phyloP scores from a whole-genome alignment of 345 rosid species.

The Nasturtium officinale region DNA sequence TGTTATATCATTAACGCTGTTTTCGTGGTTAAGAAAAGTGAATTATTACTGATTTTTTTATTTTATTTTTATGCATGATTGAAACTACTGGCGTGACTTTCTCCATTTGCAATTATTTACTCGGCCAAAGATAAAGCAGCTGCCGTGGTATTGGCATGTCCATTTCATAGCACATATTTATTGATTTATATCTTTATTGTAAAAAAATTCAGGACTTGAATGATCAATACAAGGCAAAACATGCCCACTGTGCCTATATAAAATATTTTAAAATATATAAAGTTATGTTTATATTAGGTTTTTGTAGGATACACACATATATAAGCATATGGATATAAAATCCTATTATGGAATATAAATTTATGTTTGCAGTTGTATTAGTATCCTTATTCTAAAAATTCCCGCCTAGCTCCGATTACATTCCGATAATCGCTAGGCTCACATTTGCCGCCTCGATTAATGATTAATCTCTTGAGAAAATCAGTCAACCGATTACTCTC shows the following conservation, averaged over 20 bases:
- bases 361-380: not conserved
- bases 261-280: too few relatives aligned
- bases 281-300: not conserved
- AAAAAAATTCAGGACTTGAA: not conserved
- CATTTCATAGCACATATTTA: conserved; percentile 9
- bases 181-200: not conserved
- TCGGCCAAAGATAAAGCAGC: not conserved
- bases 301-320: not conserved
- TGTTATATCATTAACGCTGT: conserved; percentile 13
- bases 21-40: not conserved
- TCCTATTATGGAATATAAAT: not conserved
- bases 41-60: not conserved
- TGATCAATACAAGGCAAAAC: conserved; percentile 14
- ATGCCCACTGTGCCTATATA: not conserved
- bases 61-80: conserved; percentile 10
- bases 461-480: too few relatives aligned
- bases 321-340: too few relatives aligned
- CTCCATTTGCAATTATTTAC: conserved; percentile 14
- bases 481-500: too few relatives aligned
- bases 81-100: too few relatives aligned
- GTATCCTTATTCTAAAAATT: too few relatives aligned
- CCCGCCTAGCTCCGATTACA: too few relatives aligned
- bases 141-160: conserved; percentile 16
- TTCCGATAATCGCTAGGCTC: too few relatives aligned
- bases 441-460: too few relatives aligned